A percentile compares a stretch with the other conserved stretches of the same genome.
Conservation (phyloP, 1,139 yeast species). For the Pichia cactophila region DNA sequence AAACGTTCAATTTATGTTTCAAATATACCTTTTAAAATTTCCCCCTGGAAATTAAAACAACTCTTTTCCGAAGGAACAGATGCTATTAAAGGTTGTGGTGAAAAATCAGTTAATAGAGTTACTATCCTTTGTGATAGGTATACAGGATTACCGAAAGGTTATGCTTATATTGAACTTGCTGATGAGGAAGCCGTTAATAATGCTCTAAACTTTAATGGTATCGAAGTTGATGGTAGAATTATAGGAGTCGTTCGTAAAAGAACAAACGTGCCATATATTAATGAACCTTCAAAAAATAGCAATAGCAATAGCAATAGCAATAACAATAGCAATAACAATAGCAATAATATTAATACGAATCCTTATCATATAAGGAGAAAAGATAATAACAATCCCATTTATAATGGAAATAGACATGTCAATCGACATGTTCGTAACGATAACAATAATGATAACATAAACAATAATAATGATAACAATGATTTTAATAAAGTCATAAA, state of each 20-base stretch:
- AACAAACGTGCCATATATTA: slow-evolving; percentile 69
- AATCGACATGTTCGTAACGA: not conserved
- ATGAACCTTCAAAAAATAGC: slow-evolving; percentile 28
- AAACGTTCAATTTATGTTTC: slow-evolving; percentile 81
- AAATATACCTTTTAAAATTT: slow-evolving; percentile 71
- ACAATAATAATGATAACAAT: not conserved
- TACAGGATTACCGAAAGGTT: slow-evolving; percentile 80
- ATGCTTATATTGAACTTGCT: slow-evolving; percentile 75
- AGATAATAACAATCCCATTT: not conserved
- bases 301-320: too few relatives aligned
- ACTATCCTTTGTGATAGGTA: slow-evolving; percentile 67
- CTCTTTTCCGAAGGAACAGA: slow-evolving; percentile 45
- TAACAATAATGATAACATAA: not conserved
- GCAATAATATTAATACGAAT: not conserved
- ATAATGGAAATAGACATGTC: not conserved
- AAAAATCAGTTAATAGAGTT: slow-evolving; percentile 57
- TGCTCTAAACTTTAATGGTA: slow-evolving; percentile 63
- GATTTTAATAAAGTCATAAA: not conserved
- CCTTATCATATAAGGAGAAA: not conserved
- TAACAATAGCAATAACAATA: too few relatives aligned
- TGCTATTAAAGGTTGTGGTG: slow-evolving; percentile 43
- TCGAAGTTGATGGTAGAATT: slow-evolving; percentile 57
- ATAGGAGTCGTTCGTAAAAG: slow-evolving; percentile 70
- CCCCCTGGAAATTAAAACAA: slow-evolving; percentile 76
- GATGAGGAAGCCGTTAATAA: slow-evolving; percentile 53